phyloP scores from a whole-genome alignment of 805 yeast species.

The Candida verbasci region DNA sequence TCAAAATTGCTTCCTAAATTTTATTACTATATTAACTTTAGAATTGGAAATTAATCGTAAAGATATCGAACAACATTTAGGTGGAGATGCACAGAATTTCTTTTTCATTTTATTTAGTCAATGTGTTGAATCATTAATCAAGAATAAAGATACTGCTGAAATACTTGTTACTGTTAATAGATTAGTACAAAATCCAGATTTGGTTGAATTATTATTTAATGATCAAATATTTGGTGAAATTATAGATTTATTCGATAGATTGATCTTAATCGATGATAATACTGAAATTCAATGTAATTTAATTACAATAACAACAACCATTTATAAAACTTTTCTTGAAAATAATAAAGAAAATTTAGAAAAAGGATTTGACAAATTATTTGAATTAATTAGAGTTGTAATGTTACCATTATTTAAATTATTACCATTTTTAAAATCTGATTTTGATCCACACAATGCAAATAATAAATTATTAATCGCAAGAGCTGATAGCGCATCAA shows the following conservation, averaged over 20 bases:
- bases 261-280: slow-evolving; percentile 57
- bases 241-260: slow-evolving; percentile 69
- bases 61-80: slow-evolving; percentile 42
- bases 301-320: slow-evolving; percentile 25
- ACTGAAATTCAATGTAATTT: slow-evolving; percentile 58
- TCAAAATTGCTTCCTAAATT: slow-evolving; percentile 67
- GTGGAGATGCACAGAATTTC: slow-evolving; percentile 54
- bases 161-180: slow-evolving; percentile 46
- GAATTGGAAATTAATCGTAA: slow-evolving; percentile 49
- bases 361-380: slow-evolving; percentile 67
- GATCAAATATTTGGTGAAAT: slow-evolving; percentile 71
- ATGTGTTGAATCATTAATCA: slow-evolving; percentile 69
- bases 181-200: slow-evolving; percentile 52
- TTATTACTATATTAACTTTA: slow-evolving; percentile 70
- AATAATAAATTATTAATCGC: slow-evolving; percentile 22
- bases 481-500: slow-evolving; percentile 29
- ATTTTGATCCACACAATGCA: slow-evolving; percentile 27
- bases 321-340: slow-evolving; percentile 23
- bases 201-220: slow-evolving; percentile 57
- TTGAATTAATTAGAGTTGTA: slow-evolving; percentile 72
- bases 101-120: slow-evolving; percentile 79
- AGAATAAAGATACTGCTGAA: slow-evolving; percentile 40
- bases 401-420: slow-evolving; percentile 57
- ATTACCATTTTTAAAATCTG: slow-evolving; percentile 56
- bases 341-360: slow-evolving; percentile 42